phyloP scores from a whole-genome alignment of 2,329 filamentous ascomycete genomes.

The Chaetomiaceae sp. region DNA sequence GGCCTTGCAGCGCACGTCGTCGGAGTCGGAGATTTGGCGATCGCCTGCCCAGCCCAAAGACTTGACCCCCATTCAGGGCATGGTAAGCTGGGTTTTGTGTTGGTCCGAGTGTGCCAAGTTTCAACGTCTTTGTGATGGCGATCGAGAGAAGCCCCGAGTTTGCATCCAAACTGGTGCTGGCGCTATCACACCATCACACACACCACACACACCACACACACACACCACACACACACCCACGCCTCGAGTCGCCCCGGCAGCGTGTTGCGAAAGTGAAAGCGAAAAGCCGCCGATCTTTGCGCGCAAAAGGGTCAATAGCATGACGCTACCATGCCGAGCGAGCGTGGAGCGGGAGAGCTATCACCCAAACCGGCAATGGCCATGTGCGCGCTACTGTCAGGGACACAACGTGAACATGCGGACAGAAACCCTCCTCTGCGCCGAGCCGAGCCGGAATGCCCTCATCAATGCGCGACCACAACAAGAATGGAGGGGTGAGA shows the following conservation, averaged over 20 bases:
- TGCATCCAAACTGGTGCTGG: neutral
- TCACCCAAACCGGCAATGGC: slow-evolving; percentile 4
- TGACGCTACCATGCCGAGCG: neutral
- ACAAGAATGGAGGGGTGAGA: too few relatives aligned
- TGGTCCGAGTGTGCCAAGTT: neutral
- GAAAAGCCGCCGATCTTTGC: slow-evolving; percentile 3
- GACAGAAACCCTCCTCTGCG: slow-evolving; percentile 1
- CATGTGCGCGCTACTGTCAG: neutral
- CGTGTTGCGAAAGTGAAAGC: neutral
- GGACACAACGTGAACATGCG: too few relatives aligned
- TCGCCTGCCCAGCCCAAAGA: neutral
- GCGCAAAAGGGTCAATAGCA: neutral
- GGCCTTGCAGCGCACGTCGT: neutral
- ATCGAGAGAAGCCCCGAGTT: neutral
- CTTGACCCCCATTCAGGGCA: neutral
- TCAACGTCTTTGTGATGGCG: neutral
- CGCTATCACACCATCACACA: neutral
- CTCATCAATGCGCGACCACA: neutral
- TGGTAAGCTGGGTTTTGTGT: neutral
- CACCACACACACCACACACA: neutral
- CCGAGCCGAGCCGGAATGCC: slow-evolving; percentile 7
- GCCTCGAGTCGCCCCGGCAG: neutral
- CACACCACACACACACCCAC: neutral
- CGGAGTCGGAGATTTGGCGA: neutral
- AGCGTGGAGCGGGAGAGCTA: neutral